These are phyloP conservation scores for Hansfordia pulvinata DNA, from an alignment of 2,329 filamentous ascomycete species.

Conservation along the genomic window DNA sequence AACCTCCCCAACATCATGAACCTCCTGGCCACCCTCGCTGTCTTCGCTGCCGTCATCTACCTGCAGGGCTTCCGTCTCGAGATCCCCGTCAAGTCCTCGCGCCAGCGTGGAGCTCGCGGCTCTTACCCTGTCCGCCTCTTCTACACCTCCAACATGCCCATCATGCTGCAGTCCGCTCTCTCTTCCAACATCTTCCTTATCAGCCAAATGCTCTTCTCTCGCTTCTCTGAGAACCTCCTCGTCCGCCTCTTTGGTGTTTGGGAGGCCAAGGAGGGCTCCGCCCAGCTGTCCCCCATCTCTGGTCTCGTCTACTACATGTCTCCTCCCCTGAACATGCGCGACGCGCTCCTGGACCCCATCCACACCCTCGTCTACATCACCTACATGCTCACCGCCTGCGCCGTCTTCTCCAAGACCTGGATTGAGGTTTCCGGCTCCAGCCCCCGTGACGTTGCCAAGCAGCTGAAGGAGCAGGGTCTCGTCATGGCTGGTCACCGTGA, in stretches of 20 bases:
- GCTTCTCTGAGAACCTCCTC: constrained; percentile 97
- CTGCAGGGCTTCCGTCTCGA: constrained; percentile 98
- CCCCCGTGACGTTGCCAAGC: constrained; percentile 96
- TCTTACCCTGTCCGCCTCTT: constrained; percentile 98
- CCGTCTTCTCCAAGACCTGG: constrained; percentile 99
- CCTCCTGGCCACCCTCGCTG: constrained; percentile 77
- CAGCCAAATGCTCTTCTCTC: constrained; percentile 98
- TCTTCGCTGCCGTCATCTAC: constrained; percentile 98
- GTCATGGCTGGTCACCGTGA: constrained; percentile 99
- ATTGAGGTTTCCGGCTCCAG: constrained; percentile 98
- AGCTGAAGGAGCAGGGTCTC: constrained; percentile 98
- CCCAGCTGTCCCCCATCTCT: constrained; percentile 85
- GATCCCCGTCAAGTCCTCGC: constrained; percentile 98
- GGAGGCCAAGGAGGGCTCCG: constrained; percentile 92
- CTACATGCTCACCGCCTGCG: constrained; percentile 97
- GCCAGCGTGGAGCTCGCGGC: constrained; percentile 95
- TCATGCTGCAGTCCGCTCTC: constrained; percentile 98
- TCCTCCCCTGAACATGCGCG: constrained; percentile 92
- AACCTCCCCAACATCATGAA: constrained; percentile 99
- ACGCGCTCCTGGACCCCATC: constrained; percentile 90
- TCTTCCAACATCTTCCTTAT: constrained; percentile 99
- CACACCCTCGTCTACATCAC: constrained; percentile 91
- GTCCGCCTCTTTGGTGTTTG: constrained; percentile 96
- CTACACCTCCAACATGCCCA: constrained; percentile 99
- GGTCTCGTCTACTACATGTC: constrained; percentile 99